Conservation (phyloP, 2,329 filamentous ascomycete genomes). For the Colletotrichum godetiae region DNA sequence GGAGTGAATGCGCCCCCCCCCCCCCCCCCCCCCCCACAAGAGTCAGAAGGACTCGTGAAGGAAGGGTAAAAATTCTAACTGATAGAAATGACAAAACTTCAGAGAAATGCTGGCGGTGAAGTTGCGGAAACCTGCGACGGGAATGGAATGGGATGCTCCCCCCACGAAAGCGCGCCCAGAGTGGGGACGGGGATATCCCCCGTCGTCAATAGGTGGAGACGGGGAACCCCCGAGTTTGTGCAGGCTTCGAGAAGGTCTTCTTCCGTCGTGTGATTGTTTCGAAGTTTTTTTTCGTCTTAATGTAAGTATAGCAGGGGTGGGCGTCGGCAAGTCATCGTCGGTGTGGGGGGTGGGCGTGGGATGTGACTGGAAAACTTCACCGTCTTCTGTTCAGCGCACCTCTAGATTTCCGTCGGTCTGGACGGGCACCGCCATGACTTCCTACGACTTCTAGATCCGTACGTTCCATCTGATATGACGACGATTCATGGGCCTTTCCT, state of each 20-base stretch:
- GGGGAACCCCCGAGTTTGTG: neutral
- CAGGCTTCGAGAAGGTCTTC: constrained; percentile 17
- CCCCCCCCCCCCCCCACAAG: neutral
- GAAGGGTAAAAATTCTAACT: neutral
- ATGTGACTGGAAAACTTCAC: neutral
- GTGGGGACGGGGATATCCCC: neutral
- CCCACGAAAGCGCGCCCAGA: neutral
- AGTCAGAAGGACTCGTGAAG: neutral
- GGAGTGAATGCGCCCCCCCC: neutral
- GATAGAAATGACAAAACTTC: constrained; percentile 1
- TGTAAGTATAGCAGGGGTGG: neutral
- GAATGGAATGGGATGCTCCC: neutral
- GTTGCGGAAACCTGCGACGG: neutral
- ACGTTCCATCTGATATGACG: too few relatives aligned
- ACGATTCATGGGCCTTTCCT: too few relatives aligned
- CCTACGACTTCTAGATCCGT: too few relatives aligned
- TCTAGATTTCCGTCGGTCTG: neutral
- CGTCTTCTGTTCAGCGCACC: neutral
- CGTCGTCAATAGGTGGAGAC: neutral
- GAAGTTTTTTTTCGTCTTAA: neutral
- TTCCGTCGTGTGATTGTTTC: constrained; percentile 3
- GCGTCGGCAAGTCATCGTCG: neutral
- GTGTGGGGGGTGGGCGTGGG: neutral
- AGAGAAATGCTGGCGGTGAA: neutral
- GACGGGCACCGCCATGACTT: neutral